Conservation (phyloP, 495 filamentous ascomycete species). For the Penicillium ochrochloron region DNA sequence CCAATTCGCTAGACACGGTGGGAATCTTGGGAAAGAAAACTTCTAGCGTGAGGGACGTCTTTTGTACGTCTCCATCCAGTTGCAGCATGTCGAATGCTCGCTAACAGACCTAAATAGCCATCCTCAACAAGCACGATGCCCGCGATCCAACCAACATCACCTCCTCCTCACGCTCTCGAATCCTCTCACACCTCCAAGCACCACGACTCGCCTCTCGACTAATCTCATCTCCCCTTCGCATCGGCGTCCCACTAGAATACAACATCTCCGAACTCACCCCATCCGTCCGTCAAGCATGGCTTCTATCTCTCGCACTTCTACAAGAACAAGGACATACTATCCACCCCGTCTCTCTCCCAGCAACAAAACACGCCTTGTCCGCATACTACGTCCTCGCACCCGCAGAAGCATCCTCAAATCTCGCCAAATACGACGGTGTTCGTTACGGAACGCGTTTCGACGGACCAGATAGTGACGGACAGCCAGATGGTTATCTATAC, state of each 20-base stretch:
- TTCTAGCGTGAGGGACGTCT: conserved; percentile 54
- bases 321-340: conserved; percentile 67
- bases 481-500: conserved; percentile 65
- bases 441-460: conserved; percentile 72
- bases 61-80: conserved; percentile 46
- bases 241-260: conserved; percentile 86
- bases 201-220: conserved; percentile 35
- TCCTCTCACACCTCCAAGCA: conserved; percentile 33
- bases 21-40: conserved; percentile 70
- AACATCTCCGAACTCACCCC: conserved; percentile 81
- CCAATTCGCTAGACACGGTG: conserved; percentile 94
- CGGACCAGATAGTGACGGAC: conserved; percentile 32
- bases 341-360: conserved; percentile 78
- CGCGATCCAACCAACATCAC: conserved; percentile 80
- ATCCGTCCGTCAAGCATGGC: conserved; percentile 71
- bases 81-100: neutral
- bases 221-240: conserved; percentile 46
- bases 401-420: conserved; percentile 93
- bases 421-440: conserved; percentile 96
- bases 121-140: conserved; percentile 65
- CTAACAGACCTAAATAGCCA: conserved; percentile 32
- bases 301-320: conserved; percentile 59
- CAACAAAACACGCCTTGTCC: conserved; percentile 81
- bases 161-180: conserved; percentile 51
- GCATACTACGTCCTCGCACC: conserved; percentile 96